These are phyloP conservation scores for Scutellaria minor DNA, from an alignment of 257 asterid species.

Conservation along the genomic window DNA sequence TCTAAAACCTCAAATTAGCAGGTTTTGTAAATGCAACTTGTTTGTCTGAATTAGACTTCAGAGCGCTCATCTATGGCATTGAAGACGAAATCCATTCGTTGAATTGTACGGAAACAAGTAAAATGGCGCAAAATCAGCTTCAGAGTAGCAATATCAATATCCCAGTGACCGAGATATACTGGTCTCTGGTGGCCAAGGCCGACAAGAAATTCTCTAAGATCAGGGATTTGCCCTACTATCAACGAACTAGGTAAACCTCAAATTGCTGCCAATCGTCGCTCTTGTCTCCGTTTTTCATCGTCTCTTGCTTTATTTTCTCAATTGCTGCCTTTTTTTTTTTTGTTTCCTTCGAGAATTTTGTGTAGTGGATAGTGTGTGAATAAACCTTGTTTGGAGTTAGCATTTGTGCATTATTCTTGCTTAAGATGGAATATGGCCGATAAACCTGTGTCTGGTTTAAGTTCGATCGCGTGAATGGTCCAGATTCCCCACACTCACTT, in stretches of 20 bases:
- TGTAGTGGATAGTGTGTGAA: background rate
- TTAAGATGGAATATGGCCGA: constrained; percentile 9
- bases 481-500: background rate
- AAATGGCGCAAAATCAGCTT: constrained; percentile 70
- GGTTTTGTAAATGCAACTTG: background rate
- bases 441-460: constrained; percentile 9
- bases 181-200: constrained; percentile 94
- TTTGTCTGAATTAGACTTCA: constrained; percentile 16
- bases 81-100: background rate
- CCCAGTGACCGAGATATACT: constrained; percentile 88
- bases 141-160: constrained; percentile 44
- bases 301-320: constrained; percentile 1
- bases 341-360: background rate
- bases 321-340: too few species aligned
- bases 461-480: constrained; percentile 29
- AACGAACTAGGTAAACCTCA: constrained; percentile 69
- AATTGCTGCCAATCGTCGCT: background rate
- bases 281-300: background rate
- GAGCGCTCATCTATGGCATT: constrained; percentile 34
- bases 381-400: background rate
- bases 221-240: constrained; percentile 91
- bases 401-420: constrained; percentile 20
- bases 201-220: constrained; percentile 97
- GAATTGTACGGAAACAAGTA: constrained; percentile 14
- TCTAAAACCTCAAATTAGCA: constrained; percentile 30